Conservation (phyloP, 257 asterid species). For the Solanum okadae region DNA sequence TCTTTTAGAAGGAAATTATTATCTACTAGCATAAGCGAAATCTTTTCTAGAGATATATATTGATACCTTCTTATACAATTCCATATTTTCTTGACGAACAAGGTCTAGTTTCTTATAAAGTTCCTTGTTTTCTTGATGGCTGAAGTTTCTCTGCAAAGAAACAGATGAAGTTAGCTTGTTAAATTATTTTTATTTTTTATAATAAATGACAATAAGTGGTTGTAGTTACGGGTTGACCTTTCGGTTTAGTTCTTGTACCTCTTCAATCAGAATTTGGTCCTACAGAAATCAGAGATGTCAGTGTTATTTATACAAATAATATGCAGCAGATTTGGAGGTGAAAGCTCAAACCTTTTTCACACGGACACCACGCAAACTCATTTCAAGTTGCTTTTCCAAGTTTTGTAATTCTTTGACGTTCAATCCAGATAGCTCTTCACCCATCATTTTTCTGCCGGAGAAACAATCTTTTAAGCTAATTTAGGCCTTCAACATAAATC, state of each 20-base stretch:
- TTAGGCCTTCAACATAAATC: neutral
- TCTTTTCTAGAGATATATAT: neutral
- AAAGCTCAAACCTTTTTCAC: constrained; percentile 39
- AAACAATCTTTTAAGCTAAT: neutral
- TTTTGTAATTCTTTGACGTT: constrained; percentile 43
- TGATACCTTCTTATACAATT: constrained; percentile 45
- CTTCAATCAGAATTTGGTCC: constrained; percentile 50
- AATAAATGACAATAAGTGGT: neutral
- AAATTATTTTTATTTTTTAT: neutral
- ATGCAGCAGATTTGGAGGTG: neutral
- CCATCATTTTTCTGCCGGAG: constrained; percentile 47
- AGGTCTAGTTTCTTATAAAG: constrained; percentile 41
- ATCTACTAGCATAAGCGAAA: neutral
- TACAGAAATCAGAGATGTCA: constrained; percentile 15
- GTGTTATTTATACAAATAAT: neutral
- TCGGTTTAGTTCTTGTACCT: constrained; percentile 45
- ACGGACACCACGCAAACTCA: constrained; percentile 46
- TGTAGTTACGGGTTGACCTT: constrained; percentile 28
- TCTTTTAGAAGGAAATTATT: neutral
- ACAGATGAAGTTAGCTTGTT: constrained; percentile 11
- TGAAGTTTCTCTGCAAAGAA: constrained; percentile 49
- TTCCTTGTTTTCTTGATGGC: constrained; percentile 58
- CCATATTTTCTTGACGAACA: constrained; percentile 41
- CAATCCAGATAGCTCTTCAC: constrained; percentile 61
- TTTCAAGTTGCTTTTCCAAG: constrained; percentile 61